phyloP scores from a whole-genome alignment of 139 green algal species.

The Spirogloea muscicola region DNA sequence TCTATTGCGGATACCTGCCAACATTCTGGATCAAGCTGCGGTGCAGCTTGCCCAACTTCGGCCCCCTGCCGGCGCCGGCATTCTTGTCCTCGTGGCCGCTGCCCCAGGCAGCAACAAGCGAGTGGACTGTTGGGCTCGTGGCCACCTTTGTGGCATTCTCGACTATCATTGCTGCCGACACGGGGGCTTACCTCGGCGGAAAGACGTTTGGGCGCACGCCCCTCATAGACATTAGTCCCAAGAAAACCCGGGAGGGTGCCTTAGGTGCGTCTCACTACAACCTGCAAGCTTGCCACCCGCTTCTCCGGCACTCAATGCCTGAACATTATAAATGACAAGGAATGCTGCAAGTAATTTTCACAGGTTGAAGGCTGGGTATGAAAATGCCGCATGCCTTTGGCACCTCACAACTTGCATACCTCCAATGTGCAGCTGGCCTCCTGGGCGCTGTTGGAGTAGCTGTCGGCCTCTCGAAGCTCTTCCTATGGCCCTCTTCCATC shows the following conservation, averaged over 20 bases:
- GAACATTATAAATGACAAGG: too few species aligned
- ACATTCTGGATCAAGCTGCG: conserved; percentile 56
- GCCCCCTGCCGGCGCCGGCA: too few species aligned
- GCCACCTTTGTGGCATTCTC: conserved; percentile 45
- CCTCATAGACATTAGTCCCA: conserved; percentile 45
- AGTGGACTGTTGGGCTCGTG: conserved; percentile 52
- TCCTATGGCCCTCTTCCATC: conserved; percentile 31
- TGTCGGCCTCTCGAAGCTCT: conserved; percentile 1
- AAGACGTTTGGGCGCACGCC: conserved; percentile 42
- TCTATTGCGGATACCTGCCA: conserved; percentile 58
- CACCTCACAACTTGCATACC: too few species aligned
- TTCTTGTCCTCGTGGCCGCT: background rate
- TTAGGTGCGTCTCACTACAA: too few species aligned
- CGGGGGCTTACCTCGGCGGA: conserved; percentile 52
- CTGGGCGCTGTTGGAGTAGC: conserved; percentile 10
- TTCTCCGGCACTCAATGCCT: too few species aligned
- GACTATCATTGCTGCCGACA: conserved; percentile 53
- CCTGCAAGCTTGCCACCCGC: too few species aligned
- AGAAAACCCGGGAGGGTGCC: conserved; percentile 57
- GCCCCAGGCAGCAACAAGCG: background rate
- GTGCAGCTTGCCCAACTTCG: background rate
- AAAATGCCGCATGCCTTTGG: too few species aligned
- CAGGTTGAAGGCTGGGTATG: too few species aligned
- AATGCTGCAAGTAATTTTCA: too few species aligned
- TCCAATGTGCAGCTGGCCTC: conserved; percentile 40